Conservation (phyloP, 2,329 filamentous ascomycete genomes). For the Dactylella cylindrospora region DNA sequence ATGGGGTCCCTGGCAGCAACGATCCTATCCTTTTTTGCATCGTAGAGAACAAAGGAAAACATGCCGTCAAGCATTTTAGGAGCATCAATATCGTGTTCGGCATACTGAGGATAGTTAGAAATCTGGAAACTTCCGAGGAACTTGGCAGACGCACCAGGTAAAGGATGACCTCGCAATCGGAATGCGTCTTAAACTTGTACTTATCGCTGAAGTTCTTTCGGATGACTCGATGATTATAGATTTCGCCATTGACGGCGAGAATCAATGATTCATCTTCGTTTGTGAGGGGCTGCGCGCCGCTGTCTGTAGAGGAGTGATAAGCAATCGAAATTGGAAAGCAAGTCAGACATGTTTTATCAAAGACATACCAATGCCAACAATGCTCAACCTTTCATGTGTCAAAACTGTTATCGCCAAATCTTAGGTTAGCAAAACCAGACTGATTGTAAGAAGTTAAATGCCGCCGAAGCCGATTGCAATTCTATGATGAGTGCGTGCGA, state of each 20-base stretch:
- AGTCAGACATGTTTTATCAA: conserved; percentile 19
- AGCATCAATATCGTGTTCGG: conserved; percentile 86
- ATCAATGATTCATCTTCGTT: conserved; percentile 86
- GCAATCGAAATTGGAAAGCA: conserved; percentile 30
- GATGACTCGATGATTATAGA: conserved; percentile 97
- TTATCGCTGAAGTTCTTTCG: conserved; percentile 79
- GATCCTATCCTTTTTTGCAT: conserved; percentile 88
- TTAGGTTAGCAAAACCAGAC: no score
- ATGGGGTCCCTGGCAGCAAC: conserved; percentile 95
- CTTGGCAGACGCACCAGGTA: conserved; percentile 68
- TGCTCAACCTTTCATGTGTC: conserved; percentile 94
- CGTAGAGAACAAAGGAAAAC: conserved; percentile 98
- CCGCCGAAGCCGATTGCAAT: no score
- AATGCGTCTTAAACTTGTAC: conserved; percentile 98
- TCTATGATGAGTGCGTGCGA: conserved; percentile 27
- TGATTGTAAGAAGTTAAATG: no score
- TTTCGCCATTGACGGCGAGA: conserved; percentile 97
- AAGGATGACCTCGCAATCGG: conserved; percentile 98
- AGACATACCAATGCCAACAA: conserved; percentile 86
- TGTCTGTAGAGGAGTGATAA: conserved; percentile 62
- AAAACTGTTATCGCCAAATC: conserved; percentile 78
- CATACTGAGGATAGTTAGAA: conserved; percentile 64
- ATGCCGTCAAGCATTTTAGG: conserved; percentile 95
- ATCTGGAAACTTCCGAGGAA: neutral
- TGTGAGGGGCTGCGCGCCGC: conserved; percentile 90